Conservation (phyloP, 2,329 filamentous ascomycete species). For the Claviceps paspali region DNA sequence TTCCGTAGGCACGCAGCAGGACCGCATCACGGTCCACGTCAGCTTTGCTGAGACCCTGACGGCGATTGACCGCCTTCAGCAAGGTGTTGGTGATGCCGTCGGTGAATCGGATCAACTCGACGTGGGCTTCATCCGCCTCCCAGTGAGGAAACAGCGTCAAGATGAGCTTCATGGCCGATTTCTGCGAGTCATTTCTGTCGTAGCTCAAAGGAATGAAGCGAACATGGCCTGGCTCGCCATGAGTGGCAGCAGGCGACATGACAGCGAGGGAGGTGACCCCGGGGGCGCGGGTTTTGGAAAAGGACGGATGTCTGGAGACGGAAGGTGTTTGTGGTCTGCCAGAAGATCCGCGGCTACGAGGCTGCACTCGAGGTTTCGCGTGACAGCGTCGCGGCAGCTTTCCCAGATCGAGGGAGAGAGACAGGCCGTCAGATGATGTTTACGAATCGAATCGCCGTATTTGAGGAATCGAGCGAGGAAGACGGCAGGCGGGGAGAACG, state of each 20-base stretch:
- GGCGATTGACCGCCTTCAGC: constrained; percentile 59
- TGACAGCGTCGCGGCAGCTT: too few species aligned
- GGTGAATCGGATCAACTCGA: constrained; percentile 84
- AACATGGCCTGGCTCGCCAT: constrained; percentile 27
- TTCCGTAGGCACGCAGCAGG: constrained; percentile 82
- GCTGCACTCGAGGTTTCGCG: too few species aligned
- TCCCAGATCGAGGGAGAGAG: too few species aligned
- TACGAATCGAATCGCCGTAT: too few species aligned
- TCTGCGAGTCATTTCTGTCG: constrained; percentile 59
- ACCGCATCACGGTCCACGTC: constrained; percentile 74
- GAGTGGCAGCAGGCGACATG: constrained; percentile 21
- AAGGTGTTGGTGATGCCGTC: constrained; percentile 97
- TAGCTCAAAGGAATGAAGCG: constrained; percentile 63
- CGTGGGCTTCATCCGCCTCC: constrained; percentile 53
- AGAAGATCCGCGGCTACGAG: too few species aligned
- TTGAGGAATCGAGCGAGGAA: too few species aligned
- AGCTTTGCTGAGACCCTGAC: constrained; percentile 48
- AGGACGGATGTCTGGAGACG: neutral
- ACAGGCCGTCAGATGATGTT: too few species aligned
- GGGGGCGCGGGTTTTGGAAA: too few species aligned
- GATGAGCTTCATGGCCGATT: constrained; percentile 67
- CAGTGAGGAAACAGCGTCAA: constrained; percentile 71
- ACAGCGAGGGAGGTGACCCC: too few species aligned
- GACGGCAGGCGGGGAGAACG: too few species aligned
- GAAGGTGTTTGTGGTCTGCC: too few species aligned